phyloP scores from a whole-genome alignment of 2,329 filamentous ascomycete genomes.

The Aspergillus brunneoviolaceus region DNA sequence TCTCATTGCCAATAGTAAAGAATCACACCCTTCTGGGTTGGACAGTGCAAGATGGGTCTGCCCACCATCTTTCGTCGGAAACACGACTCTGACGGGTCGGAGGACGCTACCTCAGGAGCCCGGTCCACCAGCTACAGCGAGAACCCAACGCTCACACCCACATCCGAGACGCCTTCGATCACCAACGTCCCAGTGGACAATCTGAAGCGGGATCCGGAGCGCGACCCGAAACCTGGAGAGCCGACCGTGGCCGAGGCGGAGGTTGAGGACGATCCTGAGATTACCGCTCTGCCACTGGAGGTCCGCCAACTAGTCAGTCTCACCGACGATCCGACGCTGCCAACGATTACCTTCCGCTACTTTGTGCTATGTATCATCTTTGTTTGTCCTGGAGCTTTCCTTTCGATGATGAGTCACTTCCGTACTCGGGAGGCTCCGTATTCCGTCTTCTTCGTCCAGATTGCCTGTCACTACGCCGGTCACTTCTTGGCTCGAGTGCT shows the following conservation, averaged over 20 bases:
- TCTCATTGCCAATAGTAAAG: neutral
- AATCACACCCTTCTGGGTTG: neutral
- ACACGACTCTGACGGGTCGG: neutral
- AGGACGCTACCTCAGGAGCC: neutral
- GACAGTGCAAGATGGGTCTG: constrained; percentile 6
- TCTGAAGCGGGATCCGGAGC: constrained; percentile 19
- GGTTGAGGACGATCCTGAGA: constrained; percentile 50
- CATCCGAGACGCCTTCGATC: neutral
- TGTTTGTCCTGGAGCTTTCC: constrained; percentile 57
- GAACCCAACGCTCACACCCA: neutral
- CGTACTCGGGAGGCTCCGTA: constrained; percentile 60
- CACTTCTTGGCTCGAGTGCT: constrained; percentile 54
- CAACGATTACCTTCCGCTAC: constrained; percentile 61
- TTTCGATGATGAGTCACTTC: constrained; percentile 57
- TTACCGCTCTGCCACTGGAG: constrained; percentile 55
- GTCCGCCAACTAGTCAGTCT: constrained; percentile 59
- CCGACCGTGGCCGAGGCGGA: constrained; percentile 13
- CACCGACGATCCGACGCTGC: constrained; percentile 56
- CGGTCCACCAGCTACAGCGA: neutral
- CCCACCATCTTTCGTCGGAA: constrained; percentile 3
- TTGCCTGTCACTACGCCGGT: constrained; percentile 56
- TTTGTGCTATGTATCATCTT: constrained; percentile 57
- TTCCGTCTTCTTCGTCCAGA: constrained; percentile 62
- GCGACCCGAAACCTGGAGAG: neutral
- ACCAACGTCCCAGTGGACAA: constrained; percentile 9